Evolutionary conservation across 1,139 yeast species (phyloP).

Genomic region (Scheffersomyces illinoinensis): DNA sequence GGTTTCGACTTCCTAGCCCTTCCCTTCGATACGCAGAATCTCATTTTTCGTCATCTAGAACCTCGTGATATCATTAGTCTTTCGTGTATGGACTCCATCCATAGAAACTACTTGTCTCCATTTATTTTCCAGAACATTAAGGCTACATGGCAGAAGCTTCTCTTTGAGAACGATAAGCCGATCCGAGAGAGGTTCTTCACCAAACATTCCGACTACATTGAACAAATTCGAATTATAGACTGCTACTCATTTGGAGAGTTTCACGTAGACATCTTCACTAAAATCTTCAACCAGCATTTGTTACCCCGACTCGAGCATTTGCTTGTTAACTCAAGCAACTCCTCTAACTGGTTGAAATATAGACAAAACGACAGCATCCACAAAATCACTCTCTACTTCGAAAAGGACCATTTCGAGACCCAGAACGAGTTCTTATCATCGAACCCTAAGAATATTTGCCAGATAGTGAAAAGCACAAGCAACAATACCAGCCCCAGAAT

Average conservation of each 20-base stretch:
- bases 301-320: conserved; percentile 25
- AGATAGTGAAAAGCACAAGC: conserved; percentile 9
- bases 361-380: conserved; percentile 19
- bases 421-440: conserved; percentile 11
- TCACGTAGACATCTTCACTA: conserved; percentile 34
- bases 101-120: conserved; percentile 20
- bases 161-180: conserved; percentile 4
- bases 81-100: conserved; percentile 18
- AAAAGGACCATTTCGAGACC: conserved; percentile 23
- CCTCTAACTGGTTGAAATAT: conserved; percentile 47
- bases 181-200: conserved; percentile 6
- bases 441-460: conserved; percentile 17
- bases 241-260: conserved; percentile 44
- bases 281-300: conserved; percentile 12
- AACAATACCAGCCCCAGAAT: conserved; percentile 20
- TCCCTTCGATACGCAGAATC: conserved; percentile 29
- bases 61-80: conserved; percentile 26
- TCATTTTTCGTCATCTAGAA: conserved; percentile 19
- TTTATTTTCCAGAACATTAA: conserved; percentile 26
- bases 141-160: conserved; percentile 32
- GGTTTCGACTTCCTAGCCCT: conserved; percentile 15
- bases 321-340: conserved; percentile 33
- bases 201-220: conserved; percentile 11
- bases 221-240: conserved; percentile 30
- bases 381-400: conserved; percentile 28